A percentile compares a stretch with the other conserved stretches of the same genome.
These are phyloP conservation scores for Paecilomyces variotii DNA, from an alignment of 2,329 filamentous ascomycete species.

Conservation along the genomic window DNA sequence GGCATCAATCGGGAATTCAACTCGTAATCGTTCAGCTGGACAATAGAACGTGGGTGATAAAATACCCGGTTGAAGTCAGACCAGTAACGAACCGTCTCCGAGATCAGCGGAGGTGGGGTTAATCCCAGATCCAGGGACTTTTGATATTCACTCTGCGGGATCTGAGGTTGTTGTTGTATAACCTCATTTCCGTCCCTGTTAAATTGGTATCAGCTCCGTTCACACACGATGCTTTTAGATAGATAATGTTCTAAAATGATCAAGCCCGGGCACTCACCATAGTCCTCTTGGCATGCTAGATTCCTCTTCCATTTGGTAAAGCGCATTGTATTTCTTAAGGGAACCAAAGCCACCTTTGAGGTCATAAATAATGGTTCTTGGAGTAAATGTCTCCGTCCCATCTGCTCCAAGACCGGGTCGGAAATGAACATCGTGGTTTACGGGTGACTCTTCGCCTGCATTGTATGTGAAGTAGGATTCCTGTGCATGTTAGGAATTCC, in stretches of 20 bases:
- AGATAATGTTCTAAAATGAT: not conserved
- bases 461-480: slow-evolving; percentile 96
- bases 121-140: slow-evolving; percentile 66
- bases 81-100: slow-evolving; percentile 81
- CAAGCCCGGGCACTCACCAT: slow-evolving; percentile 32
- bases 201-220: not conserved
- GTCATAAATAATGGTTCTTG: slow-evolving; percentile 87
- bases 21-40: slow-evolving; percentile 83
- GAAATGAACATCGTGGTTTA: slow-evolving; percentile 86
- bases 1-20: slow-evolving; percentile 71
- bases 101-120: slow-evolving; percentile 55
- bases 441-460: slow-evolving; percentile 54
- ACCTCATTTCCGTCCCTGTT: slow-evolving; percentile 58
- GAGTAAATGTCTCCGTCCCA: slow-evolving; percentile 84
- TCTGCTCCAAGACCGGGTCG: slow-evolving; percentile 72
- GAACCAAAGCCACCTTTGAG: slow-evolving; percentile 90
- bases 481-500: slow-evolving; percentile 36
- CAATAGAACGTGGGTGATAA: slow-evolving; percentile 79
- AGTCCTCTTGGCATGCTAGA: slow-evolving; percentile 28
- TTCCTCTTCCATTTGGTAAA: slow-evolving; percentile 59
- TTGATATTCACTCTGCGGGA: slow-evolving; percentile 69
- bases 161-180: slow-evolving; percentile 59
- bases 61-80: slow-evolving; percentile 91
- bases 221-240: not conserved
- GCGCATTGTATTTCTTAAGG: slow-evolving; percentile 74